Conservation (phyloP, 371 early-diverging fungal species). For the Rhizomucor miehei region DNA sequence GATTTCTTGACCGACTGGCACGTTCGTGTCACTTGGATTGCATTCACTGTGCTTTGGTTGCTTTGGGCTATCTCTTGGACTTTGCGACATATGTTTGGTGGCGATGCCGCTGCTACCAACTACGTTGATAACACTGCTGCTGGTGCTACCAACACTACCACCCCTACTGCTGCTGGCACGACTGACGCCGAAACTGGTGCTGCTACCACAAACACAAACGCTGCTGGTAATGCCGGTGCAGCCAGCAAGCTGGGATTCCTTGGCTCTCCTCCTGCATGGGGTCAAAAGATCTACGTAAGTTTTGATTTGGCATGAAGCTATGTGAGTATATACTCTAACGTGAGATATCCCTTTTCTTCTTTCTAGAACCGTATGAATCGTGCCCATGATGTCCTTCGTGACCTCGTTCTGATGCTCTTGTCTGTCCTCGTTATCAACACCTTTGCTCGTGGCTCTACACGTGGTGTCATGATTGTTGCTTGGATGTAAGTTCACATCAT, state of each 20-base stretch:
- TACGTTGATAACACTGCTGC: neutral
- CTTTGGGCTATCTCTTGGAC: slow-evolving; percentile 40
- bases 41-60: slow-evolving; percentile 32
- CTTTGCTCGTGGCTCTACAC: slow-evolving; percentile 34
- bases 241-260: slow-evolving; percentile 7
- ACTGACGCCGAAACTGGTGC: neutral
- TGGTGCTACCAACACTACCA: neutral
- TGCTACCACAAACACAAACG: neutral
- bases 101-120: slow-evolving; percentile 9
- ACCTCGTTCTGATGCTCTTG: slow-evolving; percentile 32
- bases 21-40: slow-evolving; percentile 37
- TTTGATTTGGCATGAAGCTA: neutral
- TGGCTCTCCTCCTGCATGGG: slow-evolving; percentile 25
- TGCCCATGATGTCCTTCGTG: slow-evolving; percentile 34
- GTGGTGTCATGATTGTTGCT: slow-evolving; percentile 34
- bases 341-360: too few relatives aligned
- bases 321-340: too few relatives aligned
- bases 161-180: neutral
- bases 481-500: slow-evolving; percentile 27
- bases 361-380: slow-evolving; percentile 29
- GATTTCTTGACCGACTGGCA: slow-evolving; percentile 30
- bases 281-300: slow-evolving; percentile 17
- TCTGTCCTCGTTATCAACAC: slow-evolving; percentile 30
- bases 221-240: slow-evolving; percentile 7
- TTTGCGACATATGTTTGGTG: slow-evolving; percentile 33